Conservation (phyloP, 2,329 filamentous ascomycete species). For the Clarireedia paspali region DNA sequence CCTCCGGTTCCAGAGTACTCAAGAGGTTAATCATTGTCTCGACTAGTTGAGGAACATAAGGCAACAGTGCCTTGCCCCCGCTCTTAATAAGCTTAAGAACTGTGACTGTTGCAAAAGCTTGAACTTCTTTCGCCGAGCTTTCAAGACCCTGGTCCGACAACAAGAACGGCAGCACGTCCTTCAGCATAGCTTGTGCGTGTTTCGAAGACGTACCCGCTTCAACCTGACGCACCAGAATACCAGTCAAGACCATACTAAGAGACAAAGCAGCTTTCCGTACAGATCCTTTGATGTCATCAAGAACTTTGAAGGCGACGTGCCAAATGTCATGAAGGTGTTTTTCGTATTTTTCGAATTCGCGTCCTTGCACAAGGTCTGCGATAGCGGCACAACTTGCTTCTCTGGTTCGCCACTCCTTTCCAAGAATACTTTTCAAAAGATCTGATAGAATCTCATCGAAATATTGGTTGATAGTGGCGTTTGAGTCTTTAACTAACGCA, state of each 20-base stretch:
- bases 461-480: conserved; percentile 65
- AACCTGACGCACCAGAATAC: conserved; percentile 75
- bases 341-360: conserved; percentile 69
- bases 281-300: conserved; percentile 92
- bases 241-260: conserved; percentile 77
- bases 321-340: conserved; percentile 80
- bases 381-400: conserved; percentile 90
- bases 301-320: conserved; percentile 76
- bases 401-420: conserved; percentile 86
- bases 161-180: conserved; percentile 82
- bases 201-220: conserved; percentile 67
- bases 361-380: conserved; percentile 77
- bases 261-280: conserved; percentile 75
- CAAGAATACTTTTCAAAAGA: conserved; percentile 75
- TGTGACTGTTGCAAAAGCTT: conserved; percentile 73
- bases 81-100: conserved; percentile 87
- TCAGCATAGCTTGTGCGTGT: conserved; percentile 71
- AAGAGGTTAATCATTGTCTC: conserved; percentile 74
- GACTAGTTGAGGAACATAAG: conserved; percentile 75
- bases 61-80: conserved; percentile 67
- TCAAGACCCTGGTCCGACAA: conserved; percentile 85
- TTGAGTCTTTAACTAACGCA: conserved; percentile 83
- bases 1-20: conserved; percentile 82
- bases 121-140: conserved; percentile 80
- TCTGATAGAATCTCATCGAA: conserved; percentile 89